Base-by-base conservation (phyloP, 202 grass and related monocot genomes). In the Brachypodium distachyon region DNA sequence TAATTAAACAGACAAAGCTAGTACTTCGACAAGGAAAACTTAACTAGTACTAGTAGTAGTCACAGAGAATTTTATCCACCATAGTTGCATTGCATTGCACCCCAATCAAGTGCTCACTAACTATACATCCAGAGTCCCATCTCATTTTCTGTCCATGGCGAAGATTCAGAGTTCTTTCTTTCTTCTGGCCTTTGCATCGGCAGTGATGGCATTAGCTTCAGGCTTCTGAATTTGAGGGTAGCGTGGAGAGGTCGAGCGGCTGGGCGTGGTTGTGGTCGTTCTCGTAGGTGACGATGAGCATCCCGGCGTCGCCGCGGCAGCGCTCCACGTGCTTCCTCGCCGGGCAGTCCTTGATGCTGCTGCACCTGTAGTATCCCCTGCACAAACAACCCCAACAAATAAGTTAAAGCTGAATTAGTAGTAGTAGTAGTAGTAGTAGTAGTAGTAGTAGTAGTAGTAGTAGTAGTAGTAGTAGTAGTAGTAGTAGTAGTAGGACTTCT, bases 301-400 rank as follows among this genome's bases (percentile, higher is more conserved):
- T 98, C 14, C 79, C 54, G 3, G 89, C 62, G 63, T 98, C 87
- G 47, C 87, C 84, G 67, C 84, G 82, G 46, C 95, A 98, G 76
- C 89, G 89, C 82, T 98, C 95, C 1, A 98, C 95, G 47, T 98
- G 91, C 62, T 98, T 98, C 88, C 90, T 94, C 19, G 95, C 95
- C 50, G 89, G 84, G 82, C 91, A 98, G 29, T 93, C 89, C 82
- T 86, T 95, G 85, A 80, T 87, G 87, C 91, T 93, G 81, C 95
- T 98, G 87, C 95, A 98, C 82, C 93, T 84, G 79, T 98, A 98
- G 91, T 98, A 94, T 26, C 95, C 95, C 82, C 95, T 98, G 87
- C 42, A 84, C 18, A 42, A 27, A 80, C 39, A 56, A 23, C 2
- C 31, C 22, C 26, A 36, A 48, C n/a, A n/a, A 19, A 25, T 62